Evolutionary conservation across 179 eudicot genomes (phyloP), one percentile per base, ranked within the genome.

Genomic region (Drosera spatulata): DNA sequence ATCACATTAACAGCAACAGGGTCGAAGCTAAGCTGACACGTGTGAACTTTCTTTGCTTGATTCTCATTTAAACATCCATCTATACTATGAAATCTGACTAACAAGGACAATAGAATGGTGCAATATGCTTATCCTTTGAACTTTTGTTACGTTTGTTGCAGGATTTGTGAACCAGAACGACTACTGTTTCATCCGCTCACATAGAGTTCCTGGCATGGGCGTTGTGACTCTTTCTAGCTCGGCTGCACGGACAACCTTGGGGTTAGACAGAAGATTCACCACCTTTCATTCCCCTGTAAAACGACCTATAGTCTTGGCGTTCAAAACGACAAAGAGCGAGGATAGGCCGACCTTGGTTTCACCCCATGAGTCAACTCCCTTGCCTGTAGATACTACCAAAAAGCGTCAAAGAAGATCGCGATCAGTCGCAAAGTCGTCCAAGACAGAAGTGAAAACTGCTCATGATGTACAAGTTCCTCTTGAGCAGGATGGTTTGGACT

Each of bases 141-240:
- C 41, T 58, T 59, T 60, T 37, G 37, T 39, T 42, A 53, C 40
- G 6, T 43, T 43, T 43, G 45, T 37, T 67, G 65, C 77, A 73
- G 81, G 72, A 60, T 13, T 49, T 50, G 42, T 50, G 1, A 45
- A 50, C 61, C 5, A 44, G 43, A 9, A 51, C 8, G 40, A 14
- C 54, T 55, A 42, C 49, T 44, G 11, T 54, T 51, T 47, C 50
- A 12, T 10, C 60, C 40, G 10, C 9, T 48, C 41, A 41, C 5
- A 54, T 61, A n/a, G 40, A 50, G 66, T 10, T 64, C 60, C 66
- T 76, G 91, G 79, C 69, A 90, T 93, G 99, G 97, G 96, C 76
- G 95, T 86, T 74, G 93, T 93, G 79, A 86, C 93, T 49, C 85
- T 83, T 58, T 85, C 96, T 57, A 86, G 90, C 70, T 80, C 99